phyloP scores from a whole-genome alignment of 148 eudicot species.

The Salicornia ramosissima region DNA sequence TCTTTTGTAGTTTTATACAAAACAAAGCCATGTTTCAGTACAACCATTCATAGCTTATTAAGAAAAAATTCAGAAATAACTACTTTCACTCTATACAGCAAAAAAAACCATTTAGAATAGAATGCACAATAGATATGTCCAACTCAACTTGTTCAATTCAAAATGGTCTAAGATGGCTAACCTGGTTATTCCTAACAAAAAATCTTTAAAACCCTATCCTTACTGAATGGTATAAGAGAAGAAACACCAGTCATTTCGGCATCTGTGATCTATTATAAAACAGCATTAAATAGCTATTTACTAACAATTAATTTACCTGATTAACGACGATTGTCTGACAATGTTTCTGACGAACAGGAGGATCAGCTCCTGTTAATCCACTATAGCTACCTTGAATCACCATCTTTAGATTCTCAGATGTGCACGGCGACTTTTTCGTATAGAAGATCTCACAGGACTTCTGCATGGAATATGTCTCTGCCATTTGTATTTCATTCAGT shows the following conservation, averaged over 20 bases:
- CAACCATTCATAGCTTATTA: background rate
- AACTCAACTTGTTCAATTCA: background rate
- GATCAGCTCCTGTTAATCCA: conserved; percentile 15
- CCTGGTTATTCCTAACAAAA: background rate
- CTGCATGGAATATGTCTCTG: conserved; percentile 43
- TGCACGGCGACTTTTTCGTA: conserved; percentile 45
- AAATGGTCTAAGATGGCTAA: background rate
- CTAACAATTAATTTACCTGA: conserved; percentile 37
- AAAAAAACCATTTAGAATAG: background rate
- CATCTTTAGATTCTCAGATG: conserved; percentile 34
- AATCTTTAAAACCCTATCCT: background rate
- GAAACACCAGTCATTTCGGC: background rate
- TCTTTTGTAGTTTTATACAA: too few relatives aligned
- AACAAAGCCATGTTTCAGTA: background rate
- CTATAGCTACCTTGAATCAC: conserved; percentile 22
- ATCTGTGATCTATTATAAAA: background rate
- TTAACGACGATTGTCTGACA: conserved; percentile 40
- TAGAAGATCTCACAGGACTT: conserved; percentile 44
- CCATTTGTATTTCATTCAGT: conserved; percentile 47
- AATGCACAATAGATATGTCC: conserved; percentile 4
- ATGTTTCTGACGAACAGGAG: conserved; percentile 31
- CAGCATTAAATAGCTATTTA: background rate
- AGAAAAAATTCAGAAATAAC: background rate
- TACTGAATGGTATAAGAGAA: background rate
- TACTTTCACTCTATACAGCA: background rate